Evolutionary conservation across 371 early-diverging fungal genomes (phyloP).

Genomic region (Mucor piriformis): DNA sequence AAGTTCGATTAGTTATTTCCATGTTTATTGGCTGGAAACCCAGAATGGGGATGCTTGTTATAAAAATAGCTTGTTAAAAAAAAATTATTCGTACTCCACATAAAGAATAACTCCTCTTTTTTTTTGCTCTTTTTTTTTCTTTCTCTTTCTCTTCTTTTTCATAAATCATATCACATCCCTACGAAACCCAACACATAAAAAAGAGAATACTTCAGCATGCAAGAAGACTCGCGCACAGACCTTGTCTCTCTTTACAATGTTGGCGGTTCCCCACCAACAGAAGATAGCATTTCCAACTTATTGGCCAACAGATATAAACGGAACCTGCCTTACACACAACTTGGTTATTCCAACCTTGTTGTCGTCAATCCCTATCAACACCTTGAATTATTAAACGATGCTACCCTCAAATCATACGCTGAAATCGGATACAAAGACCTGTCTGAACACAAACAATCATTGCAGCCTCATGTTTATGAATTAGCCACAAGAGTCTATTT

Average conservation of each 20-base stretch:
- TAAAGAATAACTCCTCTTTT: conserved; percentile 1
- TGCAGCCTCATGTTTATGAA: conserved; percentile 59
- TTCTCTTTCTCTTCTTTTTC: neutral
- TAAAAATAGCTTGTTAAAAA: conserved; percentile 9
- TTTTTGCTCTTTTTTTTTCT: neutral
- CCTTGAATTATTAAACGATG: conserved; percentile 50
- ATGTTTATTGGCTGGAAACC: conserved; percentile 7
- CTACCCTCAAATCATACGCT: conserved; percentile 48
- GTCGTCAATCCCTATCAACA: conserved; percentile 57
- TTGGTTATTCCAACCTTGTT: conserved; percentile 57
- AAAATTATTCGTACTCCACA: conserved; percentile 9
- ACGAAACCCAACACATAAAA: too few species aligned
- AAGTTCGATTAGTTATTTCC: too few species aligned
- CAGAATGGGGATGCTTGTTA: conserved; percentile 5
- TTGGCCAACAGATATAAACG: conserved; percentile 52
- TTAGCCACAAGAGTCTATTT: conserved; percentile 64
- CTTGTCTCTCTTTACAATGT: conserved; percentile 26
- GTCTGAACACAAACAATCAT: conserved; percentile 20
- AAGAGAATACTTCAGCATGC: conserved; percentile 20
- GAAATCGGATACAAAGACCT: conserved; percentile 46
- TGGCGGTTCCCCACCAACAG: conserved; percentile 34
- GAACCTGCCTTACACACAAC: conserved; percentile 56
- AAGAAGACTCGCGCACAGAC: conserved; percentile 41
- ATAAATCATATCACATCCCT: too few species aligned
- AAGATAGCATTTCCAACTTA: conserved; percentile 50